phyloP scores from a whole-genome alignment of 2,329 filamentous ascomycete species.

The Exserohilum rostratum region DNA sequence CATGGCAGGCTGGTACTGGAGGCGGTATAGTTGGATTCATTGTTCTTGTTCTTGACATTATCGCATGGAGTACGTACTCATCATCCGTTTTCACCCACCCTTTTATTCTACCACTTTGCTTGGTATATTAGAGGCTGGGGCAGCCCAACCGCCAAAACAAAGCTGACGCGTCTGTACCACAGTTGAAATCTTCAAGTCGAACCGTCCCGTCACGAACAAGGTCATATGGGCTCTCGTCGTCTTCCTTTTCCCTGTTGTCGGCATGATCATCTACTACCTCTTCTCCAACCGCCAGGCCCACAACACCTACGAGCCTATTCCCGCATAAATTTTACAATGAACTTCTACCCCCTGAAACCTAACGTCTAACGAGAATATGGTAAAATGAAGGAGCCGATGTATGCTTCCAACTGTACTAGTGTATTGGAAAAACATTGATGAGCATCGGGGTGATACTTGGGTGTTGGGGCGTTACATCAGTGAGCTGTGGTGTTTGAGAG shows the following conservation, averaged over 20 bases:
- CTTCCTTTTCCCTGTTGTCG: slow-evolving; percentile 68
- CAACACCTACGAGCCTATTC: slow-evolving; percentile 62
- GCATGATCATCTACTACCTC: slow-evolving; percentile 67
- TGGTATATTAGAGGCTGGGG: neutral
- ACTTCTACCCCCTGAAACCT: too few species aligned
- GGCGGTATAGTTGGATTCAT: slow-evolving; percentile 68
- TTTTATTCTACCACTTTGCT: neutral
- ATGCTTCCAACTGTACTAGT: neutral
- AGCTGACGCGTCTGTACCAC: slow-evolving; percentile 24
- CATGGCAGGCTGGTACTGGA: slow-evolving; percentile 66
- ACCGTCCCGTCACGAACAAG: slow-evolving; percentile 63
- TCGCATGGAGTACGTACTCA: slow-evolving; percentile 63
- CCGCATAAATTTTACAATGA: slow-evolving; percentile 18
- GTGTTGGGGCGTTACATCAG: neutral
- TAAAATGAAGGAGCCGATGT: neutral
- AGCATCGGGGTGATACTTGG: neutral
- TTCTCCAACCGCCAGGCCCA: slow-evolving; percentile 67
- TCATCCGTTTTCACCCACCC: neutral
- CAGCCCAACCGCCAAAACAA: neutral
- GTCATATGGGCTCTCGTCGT: slow-evolving; percentile 67
- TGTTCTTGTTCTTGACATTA: slow-evolving; percentile 66
- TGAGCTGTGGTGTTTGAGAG: neutral
- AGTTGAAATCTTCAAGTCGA: slow-evolving; percentile 71
- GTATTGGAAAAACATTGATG: neutral
- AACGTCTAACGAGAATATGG: neutral